These are phyloP conservation scores for Zancudomyces culisetae DNA, from an alignment of 371 early-diverging fungal genomes.

Conservation along the genomic window DNA sequence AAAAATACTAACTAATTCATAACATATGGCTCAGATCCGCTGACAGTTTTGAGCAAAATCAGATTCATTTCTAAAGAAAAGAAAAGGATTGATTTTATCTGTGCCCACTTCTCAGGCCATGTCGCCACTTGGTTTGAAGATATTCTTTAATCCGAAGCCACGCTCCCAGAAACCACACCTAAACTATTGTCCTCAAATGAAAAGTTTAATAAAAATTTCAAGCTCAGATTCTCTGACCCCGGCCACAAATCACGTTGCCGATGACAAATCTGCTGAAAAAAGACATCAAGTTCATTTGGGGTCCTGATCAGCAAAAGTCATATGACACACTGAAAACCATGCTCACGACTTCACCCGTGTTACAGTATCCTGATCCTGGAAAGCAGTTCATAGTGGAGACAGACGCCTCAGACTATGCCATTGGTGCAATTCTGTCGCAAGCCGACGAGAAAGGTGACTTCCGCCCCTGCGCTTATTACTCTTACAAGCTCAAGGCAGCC, in stretches of 20 bases:
- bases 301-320: background rate
- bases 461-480: background rate
- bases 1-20: too few species aligned
- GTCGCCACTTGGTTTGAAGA: too few species aligned
- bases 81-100: too few species aligned
- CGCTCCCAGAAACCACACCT: too few species aligned
- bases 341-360: background rate
- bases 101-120: too few species aligned
- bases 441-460: background rate
- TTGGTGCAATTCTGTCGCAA: background rate
- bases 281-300: background rate
- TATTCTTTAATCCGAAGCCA: too few species aligned
- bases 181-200: too few species aligned
- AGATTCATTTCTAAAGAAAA: too few species aligned
- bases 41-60: too few species aligned
- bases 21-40: too few species aligned
- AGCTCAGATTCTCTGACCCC: too few species aligned
- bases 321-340: background rate
- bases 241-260: background rate
- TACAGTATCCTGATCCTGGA: background rate
- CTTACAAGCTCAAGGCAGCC: background rate
- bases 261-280: slow-evolving; percentile 1
- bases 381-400: background rate
- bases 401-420: background rate
- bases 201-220: too few species aligned